A percentile compares a stretch with the other conserved stretches of the same genome.
Conservation (phyloP, 306 rosid genomes). For the Prunus persica region DNA sequence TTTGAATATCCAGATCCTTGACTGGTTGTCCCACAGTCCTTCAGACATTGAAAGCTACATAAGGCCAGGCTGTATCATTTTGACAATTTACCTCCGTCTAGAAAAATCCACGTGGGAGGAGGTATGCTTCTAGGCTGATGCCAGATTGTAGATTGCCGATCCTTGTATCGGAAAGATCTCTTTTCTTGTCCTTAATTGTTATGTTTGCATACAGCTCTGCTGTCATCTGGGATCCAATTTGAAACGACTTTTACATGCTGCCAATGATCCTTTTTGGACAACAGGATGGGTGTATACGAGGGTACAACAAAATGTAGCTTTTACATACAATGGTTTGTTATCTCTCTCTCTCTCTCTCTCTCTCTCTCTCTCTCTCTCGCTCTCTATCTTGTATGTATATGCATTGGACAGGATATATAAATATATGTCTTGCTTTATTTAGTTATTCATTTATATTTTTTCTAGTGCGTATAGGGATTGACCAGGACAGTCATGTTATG, state of each 20-base stretch:
- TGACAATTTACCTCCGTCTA: slow-evolving; percentile 66
- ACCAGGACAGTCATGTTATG: not conserved
- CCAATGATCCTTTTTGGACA: slow-evolving; percentile 76
- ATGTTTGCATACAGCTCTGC: slow-evolving; percentile 51
- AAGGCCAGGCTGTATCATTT: slow-evolving; percentile 82
- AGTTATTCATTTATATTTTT: not conserved
- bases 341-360: not conserved
- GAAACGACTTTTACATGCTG: slow-evolving; percentile 53
- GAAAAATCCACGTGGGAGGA: slow-evolving; percentile 68
- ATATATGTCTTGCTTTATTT: not conserved
- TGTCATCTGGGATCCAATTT: slow-evolving; percentile 64
- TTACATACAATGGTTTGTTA: slow-evolving; percentile 73
- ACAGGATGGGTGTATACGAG: slow-evolving; percentile 86
- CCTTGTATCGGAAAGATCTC: not conserved
- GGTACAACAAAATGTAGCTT: slow-evolving; percentile 66
- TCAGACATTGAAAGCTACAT: slow-evolving; percentile 87
- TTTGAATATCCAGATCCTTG: slow-evolving; percentile 48
- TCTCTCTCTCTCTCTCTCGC: not conserved
- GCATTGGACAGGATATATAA: too few relatives aligned
- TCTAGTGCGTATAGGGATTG: not conserved
- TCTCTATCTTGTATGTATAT: not conserved
- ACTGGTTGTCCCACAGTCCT: slow-evolving; percentile 82
- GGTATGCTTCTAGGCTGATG: slow-evolving; percentile 41
- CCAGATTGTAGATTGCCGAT: not conserved
- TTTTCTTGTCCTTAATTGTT: slow-evolving; percentile 7